Evolutionary conservation across 2,329 filamentous ascomycete genomes (phyloP), one percentile per base, ranked within the genome.

Genomic region (Ceratocystis ficicola): DNA sequence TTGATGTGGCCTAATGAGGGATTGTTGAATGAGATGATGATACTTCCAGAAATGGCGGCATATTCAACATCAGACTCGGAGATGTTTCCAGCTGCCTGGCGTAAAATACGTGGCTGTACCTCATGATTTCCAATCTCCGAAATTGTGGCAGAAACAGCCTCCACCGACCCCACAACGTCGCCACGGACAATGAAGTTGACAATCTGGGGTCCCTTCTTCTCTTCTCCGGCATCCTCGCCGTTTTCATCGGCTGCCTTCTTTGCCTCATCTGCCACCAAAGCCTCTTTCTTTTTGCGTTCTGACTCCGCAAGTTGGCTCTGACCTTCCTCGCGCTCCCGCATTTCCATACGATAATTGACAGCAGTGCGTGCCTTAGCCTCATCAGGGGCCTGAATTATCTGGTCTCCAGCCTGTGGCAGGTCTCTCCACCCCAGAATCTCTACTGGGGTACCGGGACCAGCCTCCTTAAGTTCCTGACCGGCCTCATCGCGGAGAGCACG

Each of bases 351-450:
- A 71, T 92, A 90, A 1, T 87, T 83, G 1, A 93, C 81, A 0
- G 94, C 93, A 1, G 80, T 82, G 71, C 89, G 89, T 44, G 91
- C 94, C 69, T 83, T 86, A 68, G 85, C 82, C 76, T 97, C 92
- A 70, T 86, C 85, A 0, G 83, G 79, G 0, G 92, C 90, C 76
- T 97, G 89, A 0, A 99, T 79, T 7, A 95, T 87, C 77, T 90
- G 85, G 71, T 95, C 89, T 62, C 95, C 95, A 0, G 94, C 93
- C 28, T 83, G 81, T 0, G 94, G 93, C 5, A 83, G 75, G 44
- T 90, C 88, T 71, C 86, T 86, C 94, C 94, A 99, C n/a, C 94
- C 94, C 69, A 96, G 85, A 22, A 99, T 84, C 75, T 97, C 90
- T 2, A 96, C 89, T 0, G 95, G 91, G 32, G 87, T 94, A 44